Conservation (phyloP, 805 yeast species). For the Wickerhamomyces kurtzmanii region DNA sequence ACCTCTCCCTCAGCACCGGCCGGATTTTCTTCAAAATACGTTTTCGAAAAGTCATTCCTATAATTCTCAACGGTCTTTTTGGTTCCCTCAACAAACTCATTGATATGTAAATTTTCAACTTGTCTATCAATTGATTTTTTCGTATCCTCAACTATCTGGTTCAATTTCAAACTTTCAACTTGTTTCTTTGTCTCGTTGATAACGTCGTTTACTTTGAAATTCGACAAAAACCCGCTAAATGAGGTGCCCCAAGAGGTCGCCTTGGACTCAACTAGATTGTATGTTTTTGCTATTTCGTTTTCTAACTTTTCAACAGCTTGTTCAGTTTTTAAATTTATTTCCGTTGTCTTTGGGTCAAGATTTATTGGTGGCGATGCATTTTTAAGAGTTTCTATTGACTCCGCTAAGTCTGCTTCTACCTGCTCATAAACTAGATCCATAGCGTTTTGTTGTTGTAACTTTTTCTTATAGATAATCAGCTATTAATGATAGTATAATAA, state of each 20-base stretch:
- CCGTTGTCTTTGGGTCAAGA: conserved; percentile 2
- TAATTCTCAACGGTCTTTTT: too few relatives aligned
- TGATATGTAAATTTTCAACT: too few relatives aligned
- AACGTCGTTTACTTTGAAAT: conserved; percentile 24
- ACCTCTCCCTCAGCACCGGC: too few relatives aligned
- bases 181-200: conserved; percentile 15
- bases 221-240: conserved; percentile 24
- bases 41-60: too few relatives aligned
- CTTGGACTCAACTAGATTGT: conserved; percentile 31
- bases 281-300: conserved; percentile 40
- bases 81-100: too few relatives aligned
- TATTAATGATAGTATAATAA: too few relatives aligned
- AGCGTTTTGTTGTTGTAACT: not conserved
- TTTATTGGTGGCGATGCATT: conserved; percentile 2
- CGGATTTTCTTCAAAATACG: too few relatives aligned
- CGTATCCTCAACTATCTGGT: too few relatives aligned
- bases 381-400: conserved; percentile 11
- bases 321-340: conserved; percentile 38
- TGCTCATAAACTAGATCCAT: conserved; percentile 21
- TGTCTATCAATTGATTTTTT: too few relatives aligned
- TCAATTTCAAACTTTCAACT: too few relatives aligned
- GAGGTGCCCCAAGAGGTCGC: conserved; percentile 25
- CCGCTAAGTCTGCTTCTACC: conserved; percentile 13
- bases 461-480: too few relatives aligned
- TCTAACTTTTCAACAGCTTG: conserved; percentile 41